Evolutionary conservation across 768 basidiomycete species (phyloP), one percentile per base, ranked within the genome.

Genomic region (Boletus huronensis): DNA sequence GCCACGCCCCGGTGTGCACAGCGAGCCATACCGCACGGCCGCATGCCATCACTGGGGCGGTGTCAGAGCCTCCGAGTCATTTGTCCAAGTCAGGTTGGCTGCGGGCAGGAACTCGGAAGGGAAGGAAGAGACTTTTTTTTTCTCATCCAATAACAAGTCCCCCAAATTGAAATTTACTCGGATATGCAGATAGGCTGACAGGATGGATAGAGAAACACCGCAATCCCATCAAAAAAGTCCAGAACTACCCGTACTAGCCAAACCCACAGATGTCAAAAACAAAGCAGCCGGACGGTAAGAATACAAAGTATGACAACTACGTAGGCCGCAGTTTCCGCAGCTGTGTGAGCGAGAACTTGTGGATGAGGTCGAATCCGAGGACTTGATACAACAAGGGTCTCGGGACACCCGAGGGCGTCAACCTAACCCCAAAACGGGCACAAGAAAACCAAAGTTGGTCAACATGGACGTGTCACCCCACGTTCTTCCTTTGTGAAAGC

Each of bases 261-360:
- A 16, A 19, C 21, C n/a, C 34, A 26, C 41, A 26, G 28, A 21
- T 0, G 7, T 52, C 51, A 58, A 5, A 59, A 53, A 55, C 64
- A 63, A 50, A 66, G 60, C 17, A 67, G 8, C 39, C 59, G 51
- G n/a, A 62, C 38, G 14, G 49, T 45, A 23, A 62, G 52, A 23
- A 56, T 51, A 62, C 62, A 64, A 36, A 55, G 48, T 19, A 50
- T 56, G 8, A 62, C 21, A 25, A 52, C 39, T 23, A 58, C 47
- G 31, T 55, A 59, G 45, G 56, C 55, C 21, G 56, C 47, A 5
- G 53, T 45, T 34, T 59, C 58, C 39, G 39, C 52, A 39, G 44
- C 57, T 3, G 57, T 60, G 60, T 46, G 56, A 32, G 48, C n/a
- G 50, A 52, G 23, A 17, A 51, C 28, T 29, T 21, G 36, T 39